A percentile compares a stretch with the other conserved stretches of the same genome.
Evolutionary conservation across 768 basidiomycete species (phyloP).

Genomic region (Trametes cinnabarina): DNA sequence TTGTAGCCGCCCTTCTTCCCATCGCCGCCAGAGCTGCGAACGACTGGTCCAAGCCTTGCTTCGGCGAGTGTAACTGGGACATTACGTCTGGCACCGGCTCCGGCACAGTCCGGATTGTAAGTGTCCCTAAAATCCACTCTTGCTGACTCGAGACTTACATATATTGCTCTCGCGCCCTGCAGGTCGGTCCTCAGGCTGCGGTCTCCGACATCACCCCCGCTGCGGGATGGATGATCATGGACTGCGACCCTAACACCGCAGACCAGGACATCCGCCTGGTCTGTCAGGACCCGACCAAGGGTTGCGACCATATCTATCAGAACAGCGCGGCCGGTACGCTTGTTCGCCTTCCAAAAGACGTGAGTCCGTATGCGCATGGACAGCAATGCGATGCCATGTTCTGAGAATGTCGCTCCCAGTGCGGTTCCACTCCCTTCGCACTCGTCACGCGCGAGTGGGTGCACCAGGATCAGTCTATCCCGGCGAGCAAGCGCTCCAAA

Average conservation of each 20-base stretch:
- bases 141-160: neutral
- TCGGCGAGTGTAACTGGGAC: constrained; percentile 17
- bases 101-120: constrained; percentile 16
- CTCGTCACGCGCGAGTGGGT: constrained; percentile 41
- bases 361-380: constrained; percentile 26
- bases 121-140: neutral
- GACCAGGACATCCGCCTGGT: constrained; percentile 50
- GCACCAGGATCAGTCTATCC: constrained; percentile 44
- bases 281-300: constrained; percentile 34
- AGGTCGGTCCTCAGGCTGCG: constrained; percentile 22
- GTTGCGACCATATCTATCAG: constrained; percentile 42
- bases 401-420: constrained; percentile 18
- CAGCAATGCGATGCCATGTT: neutral
- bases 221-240: constrained; percentile 52
- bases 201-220: constrained; percentile 42
- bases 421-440: constrained; percentile 30
- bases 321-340: constrained; percentile 46
- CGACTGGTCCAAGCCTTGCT: constrained; percentile 20
- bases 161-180: neutral
- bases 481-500: constrained; percentile 28
- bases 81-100: constrained; percentile 4
- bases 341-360: constrained; percentile 51
- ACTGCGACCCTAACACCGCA: constrained; percentile 40
- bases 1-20: constrained; percentile 16
- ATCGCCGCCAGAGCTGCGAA: constrained; percentile 16